These are phyloP conservation scores for Dactylellina cionopaga DNA, from an alignment of 2,329 filamentous ascomycete species.

Conservation along the genomic window DNA sequence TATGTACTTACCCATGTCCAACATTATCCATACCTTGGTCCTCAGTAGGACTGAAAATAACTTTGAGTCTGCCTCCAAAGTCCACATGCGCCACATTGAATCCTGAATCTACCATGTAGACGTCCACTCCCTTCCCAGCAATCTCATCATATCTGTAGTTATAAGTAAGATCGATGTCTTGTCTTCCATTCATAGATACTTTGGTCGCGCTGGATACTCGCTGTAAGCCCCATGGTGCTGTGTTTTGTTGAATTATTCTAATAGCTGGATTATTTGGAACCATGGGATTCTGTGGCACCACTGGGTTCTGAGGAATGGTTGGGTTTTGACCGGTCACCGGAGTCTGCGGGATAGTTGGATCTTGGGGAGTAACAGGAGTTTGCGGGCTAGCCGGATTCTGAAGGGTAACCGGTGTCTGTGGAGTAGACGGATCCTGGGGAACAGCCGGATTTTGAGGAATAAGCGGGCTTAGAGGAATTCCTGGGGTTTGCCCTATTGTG, in stretches of 20 bases:
- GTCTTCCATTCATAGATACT: conserved; percentile 56
- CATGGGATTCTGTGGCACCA: no score
- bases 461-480: no score
- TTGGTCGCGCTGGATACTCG: conserved; percentile 57
- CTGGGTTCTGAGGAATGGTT: no score
- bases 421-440: no score
- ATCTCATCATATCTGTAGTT: conserved; percentile 58
- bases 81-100: conserved; percentile 57
- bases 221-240: conserved; percentile 56
- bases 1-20: conserved; percentile 67
- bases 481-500: no score
- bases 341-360: no score
- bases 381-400: no score
- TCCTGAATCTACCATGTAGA: conserved; percentile 65
- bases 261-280: no score
- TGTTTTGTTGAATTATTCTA: conserved; percentile 10
- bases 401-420: no score
- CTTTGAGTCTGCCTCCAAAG: conserved; percentile 56
- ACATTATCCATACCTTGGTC: conserved; percentile 61
- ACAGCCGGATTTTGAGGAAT: no score
- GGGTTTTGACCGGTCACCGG: no score
- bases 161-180: conserved; percentile 58
- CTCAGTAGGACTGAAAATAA: conserved; percentile 59
- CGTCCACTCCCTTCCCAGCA: conserved; percentile 62
- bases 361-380: no score